Base-by-base conservation (phyloP, 805 yeast species). In the Metschnikowia hibisci region DNA sequence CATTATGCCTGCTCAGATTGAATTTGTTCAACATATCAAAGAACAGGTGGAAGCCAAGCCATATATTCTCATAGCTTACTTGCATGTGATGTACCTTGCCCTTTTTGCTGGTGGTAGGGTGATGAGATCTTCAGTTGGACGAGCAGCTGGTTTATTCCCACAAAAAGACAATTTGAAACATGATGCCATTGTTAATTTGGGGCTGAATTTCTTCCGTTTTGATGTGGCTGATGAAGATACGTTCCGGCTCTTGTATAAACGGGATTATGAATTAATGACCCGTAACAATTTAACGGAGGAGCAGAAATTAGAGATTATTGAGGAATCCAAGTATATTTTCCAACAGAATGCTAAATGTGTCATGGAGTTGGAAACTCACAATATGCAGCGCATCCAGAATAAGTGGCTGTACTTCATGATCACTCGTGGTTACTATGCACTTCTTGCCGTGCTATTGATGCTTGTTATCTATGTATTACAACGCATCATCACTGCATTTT, bases 101-200 rank as follows among this genome's bases (percentile, higher is more conserved):
- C 73, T 87, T 39, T 87, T 87, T 67, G 95, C 95, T 2, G 96
- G 96, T 39, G 95, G 95, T 13, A 72, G 81, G 49, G 71, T 87
- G 27, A 74, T 87, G 78, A 69, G 82, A 46, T 80, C 89, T 0
- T 76, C 81, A 13, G 63, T 87, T 23, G 69, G 81, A 39, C 78
- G 75, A 55, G 82, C 88, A 18, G 66, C 82, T 5, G 87, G 89
- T 2, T 63, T 86, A 43, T 84, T 85, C 73, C 95, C 95, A 8
- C 81, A 82, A 52, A 77, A 82, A 36, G 77, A 77, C 42, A 87
- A 87, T 22, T 69, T 79, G 52, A 61, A 77, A n/a, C 80, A 78
- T 41, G 82, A 76, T 38, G 87, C 85, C 42, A 74, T 84, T 37
- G 74, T 78, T 25, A 60, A 67, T 31, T 51, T 68, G 52, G 95